Evolutionary conservation across 352 stramenopile genomes (phyloP).

Genomic region (Pythium scleroteichum): DNA sequence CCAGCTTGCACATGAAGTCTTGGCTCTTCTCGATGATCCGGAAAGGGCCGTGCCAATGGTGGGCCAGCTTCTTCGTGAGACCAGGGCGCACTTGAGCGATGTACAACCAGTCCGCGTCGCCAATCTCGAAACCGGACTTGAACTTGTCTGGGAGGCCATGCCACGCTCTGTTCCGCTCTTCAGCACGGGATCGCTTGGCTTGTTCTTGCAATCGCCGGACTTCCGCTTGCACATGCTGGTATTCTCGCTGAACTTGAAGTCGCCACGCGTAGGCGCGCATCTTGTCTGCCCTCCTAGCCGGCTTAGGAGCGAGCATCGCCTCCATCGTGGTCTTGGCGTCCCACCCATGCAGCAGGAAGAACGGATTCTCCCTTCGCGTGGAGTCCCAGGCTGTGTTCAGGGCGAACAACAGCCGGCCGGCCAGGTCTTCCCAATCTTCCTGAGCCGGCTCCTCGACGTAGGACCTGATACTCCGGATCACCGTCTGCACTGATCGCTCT

Average conservation of each 20-base stretch:
- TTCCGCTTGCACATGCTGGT: neutral
- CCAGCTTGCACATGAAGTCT: conserved; percentile 14
- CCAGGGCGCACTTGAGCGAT: conserved; percentile 3
- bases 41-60: conserved; percentile 36
- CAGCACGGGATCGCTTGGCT: conserved; percentile 1
- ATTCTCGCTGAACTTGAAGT: conserved; percentile 1
- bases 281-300: neutral
- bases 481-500: conserved; percentile 26
- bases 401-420: conserved; percentile 29
- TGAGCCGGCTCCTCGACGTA: conserved; percentile 30
- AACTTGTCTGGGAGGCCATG: conserved; percentile 2
- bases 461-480: conserved; percentile 21
- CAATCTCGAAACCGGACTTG: conserved; percentile 17
- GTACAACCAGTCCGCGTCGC: conserved; percentile 23
- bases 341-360: conserved; percentile 18
- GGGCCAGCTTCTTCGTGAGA: conserved; percentile 24
- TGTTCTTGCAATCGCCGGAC: conserved; percentile 6
- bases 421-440: conserved; percentile 35
- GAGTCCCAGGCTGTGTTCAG: conserved; percentile 13
- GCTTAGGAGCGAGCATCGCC: conserved; percentile 6
- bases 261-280: conserved; percentile 2
- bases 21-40: conserved; percentile 20
- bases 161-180: neutral
- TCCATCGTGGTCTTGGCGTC: conserved; percentile 16
- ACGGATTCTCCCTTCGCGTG: conserved; percentile 6